Evolutionary conservation across 345 rosid genomes (phyloP), one percentile per base, ranked within the genome.

Genomic region (Salix purpurea): DNA sequence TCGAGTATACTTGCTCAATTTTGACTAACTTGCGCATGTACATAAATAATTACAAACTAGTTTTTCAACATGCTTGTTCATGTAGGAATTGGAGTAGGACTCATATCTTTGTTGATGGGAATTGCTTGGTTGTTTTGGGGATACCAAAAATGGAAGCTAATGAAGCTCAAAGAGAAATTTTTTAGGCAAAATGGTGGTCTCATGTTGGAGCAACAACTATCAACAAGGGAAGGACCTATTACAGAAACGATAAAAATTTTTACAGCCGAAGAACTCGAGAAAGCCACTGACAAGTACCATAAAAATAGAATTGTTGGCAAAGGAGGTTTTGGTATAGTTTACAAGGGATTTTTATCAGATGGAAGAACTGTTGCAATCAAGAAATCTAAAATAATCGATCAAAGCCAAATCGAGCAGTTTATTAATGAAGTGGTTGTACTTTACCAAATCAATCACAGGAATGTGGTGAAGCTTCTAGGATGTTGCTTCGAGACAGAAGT

Each of bases 151-250:
- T 15, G 76, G 23, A 60, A 73, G 52, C 11, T 21, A 37, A 61
- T 42, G 46, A 42, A 42, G 46, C 46, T 42, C 4, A 42, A 42
- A 42, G 46, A 42, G 46, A 42, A 42, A 2, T 42, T 42, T 14
- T 42, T 42, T 42, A 42, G 39, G 26, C 60, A 39, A 37, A 73
- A 73, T 37, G 74, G 74, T 14, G 74, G 74, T 15, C 39, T 71
- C 1, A 12, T 71, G 19, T 2, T 71, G 6, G 58, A 71, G 34
- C 26, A 71, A 6, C 64, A 71, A 15, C 19, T 71, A 16, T 46
- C 40, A n/a, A 24, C 9, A 21, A 37, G 61, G 28, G 74, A 71
- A 28, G 26, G 11, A 12, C 6, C 23, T 6, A 39, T 50, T 13
- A 58, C 21, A 30, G 24, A 71, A 58, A 70, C 15, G 13, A 3